Evolutionary conservation across 2,329 filamentous ascomycete genomes (phyloP).

Genomic region (Talaromyces sp.): DNA sequence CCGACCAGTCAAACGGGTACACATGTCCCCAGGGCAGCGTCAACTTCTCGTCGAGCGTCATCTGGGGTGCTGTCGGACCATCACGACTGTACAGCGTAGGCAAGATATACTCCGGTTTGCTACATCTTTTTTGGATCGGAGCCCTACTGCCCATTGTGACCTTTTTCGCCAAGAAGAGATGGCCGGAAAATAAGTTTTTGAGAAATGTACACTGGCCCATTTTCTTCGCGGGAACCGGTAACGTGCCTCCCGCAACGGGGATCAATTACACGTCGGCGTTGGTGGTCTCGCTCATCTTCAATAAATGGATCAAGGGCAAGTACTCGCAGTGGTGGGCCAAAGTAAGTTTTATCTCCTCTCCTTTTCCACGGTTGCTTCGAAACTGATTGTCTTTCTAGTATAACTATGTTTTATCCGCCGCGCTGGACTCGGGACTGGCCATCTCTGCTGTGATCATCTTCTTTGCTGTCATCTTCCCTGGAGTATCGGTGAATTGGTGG

Average conservation of each 20-base stretch:
- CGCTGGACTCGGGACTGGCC: slow-evolving; percentile 41
- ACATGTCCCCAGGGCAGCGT: slow-evolving; percentile 47
- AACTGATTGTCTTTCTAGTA: slow-evolving; percentile 13
- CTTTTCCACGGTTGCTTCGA: background rate
- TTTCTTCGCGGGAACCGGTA: slow-evolving; percentile 26
- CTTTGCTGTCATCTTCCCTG: slow-evolving; percentile 44
- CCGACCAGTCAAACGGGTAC: slow-evolving; percentile 43
- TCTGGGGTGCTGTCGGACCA: slow-evolving; percentile 51
- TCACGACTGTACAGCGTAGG: slow-evolving; percentile 45
- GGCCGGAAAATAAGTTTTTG: slow-evolving; percentile 47
- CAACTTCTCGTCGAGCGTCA: slow-evolving; percentile 44
- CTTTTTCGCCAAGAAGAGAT: slow-evolving; percentile 55
- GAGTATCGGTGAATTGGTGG: slow-evolving; percentile 40
- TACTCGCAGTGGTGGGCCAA: slow-evolving; percentile 24
- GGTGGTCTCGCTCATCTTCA: slow-evolving; percentile 34
- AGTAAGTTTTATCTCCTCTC: background rate
- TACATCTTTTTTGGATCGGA: slow-evolving; percentile 51
- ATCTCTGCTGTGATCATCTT: slow-evolving; percentile 45
- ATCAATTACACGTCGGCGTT: slow-evolving; percentile 26
- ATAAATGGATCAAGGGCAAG: slow-evolving; percentile 23
- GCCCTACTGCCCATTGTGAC: slow-evolving; percentile 43
- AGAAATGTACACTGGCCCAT: slow-evolving; percentile 26
- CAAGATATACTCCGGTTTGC: slow-evolving; percentile 43
- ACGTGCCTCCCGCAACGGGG: slow-evolving; percentile 27
- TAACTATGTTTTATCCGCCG: slow-evolving; percentile 44